Evolutionary conservation across 1,139 yeast species (phyloP), one percentile per base, ranked within the genome.

Genomic region (Suhomyces ambrosiae): DNA sequence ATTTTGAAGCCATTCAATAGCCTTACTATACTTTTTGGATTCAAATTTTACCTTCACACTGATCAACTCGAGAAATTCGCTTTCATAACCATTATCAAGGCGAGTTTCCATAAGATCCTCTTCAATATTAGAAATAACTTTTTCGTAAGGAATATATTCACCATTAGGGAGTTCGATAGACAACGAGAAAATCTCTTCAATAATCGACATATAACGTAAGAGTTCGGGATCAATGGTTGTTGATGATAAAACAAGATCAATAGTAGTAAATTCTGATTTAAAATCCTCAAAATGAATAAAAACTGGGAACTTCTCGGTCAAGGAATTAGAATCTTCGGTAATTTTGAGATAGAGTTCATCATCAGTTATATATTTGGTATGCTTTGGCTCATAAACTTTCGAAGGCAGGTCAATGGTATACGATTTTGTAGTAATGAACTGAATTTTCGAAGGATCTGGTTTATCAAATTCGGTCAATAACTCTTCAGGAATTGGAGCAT

Each of bases 251-350:
- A 85, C 63, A 23, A 88, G 57, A 44, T 80, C 76, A 15, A 88
- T 70, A n/a, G 86, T 80, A 16, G 87, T 79, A 58, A 92, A 92
- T 53, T 86, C 82, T 2, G 97, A 86, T 38, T 80, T 76, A 56
- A 79, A 85, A 45, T 83, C 79, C 60, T 92, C 97, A 50, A 86
- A 76, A 54, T 89, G 95, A 38, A 89, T 60, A 46, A 80, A 82
- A 27, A 89, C 60, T 6, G 95, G 90, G 7, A 40, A 32, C 25
- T 72, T 65, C 14, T 17, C 16, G 10, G 14, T 29, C n/a, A 19
- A 23, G 7, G 7, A 8, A 6, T 28, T 15, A 2, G 38, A 31
- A 32, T 61, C 53, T 30, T 65, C 48, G 37, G 59, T 53, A 27
- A 78, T 52, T n/a, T 17, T 27, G 5, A 22, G 22, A 19, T 35